Base-by-base conservation (phyloP, 1,139 yeast genomes). In the Citeromyces siamensis region DNA sequence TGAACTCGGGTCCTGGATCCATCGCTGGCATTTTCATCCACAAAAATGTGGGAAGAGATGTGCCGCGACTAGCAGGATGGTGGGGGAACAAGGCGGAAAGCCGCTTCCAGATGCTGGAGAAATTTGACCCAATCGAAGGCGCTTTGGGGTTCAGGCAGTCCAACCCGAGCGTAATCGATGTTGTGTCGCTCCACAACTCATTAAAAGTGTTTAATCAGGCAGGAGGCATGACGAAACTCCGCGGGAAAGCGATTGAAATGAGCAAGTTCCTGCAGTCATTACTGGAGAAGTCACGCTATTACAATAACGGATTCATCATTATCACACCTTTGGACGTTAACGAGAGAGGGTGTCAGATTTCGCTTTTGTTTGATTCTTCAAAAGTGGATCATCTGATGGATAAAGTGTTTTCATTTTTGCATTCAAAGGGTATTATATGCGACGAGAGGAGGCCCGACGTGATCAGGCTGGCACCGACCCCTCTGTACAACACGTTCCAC, bases 361-460 rank as follows among this genome's bases (percentile, higher is more conserved):
- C 95, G 7, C 46, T 88, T 6, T 52, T 75, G 32, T 84, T 86
- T 56, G 62, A 64, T 41, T 83, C 83, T 0, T 64, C 64, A 47
- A 37, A 49, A 5, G 85, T 86, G 96, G 79, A 72, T 40, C 52
- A 54, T 27, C 77, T 84, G 4, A 86, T 86, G 96, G 79, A 72
- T 40, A 52, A 54, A 27, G 77, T 84, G 4, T 68, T 70, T 45
- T 45, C 51, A 1, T 60, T 62, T 40, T 53, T 86, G 42, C 67
- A 63, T 41, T 60, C 64, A 28, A 44, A 56, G 2, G 95, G 86
- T 2, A 71, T 84, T 2, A 71, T 86, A 32, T 82, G 85, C 40
- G 97, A 88, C 52, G 95, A 86, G 50, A 68, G 97, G 52, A 68
- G 84, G 52, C 97, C 96, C 1, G 77, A 78, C 52, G 96, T 86